These are phyloP conservation scores for Pythium pectinolyticum DNA, from an alignment of 352 stramenopile genomes.

Conservation along the genomic window DNA sequence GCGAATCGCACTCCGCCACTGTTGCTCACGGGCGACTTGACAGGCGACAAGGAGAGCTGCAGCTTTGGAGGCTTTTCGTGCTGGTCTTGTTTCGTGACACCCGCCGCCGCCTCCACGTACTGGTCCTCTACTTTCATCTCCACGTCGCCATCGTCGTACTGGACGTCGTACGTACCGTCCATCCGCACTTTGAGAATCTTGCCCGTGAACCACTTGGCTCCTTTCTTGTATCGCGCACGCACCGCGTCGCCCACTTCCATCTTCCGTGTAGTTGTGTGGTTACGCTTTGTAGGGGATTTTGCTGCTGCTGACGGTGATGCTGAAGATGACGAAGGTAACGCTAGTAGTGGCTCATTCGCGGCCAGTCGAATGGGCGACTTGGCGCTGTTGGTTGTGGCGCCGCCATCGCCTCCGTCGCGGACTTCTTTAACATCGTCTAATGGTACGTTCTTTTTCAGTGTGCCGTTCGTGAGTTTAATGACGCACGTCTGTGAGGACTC, in stretches of 20 bases:
- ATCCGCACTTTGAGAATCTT: slow-evolving; percentile 48
- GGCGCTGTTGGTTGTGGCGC: not conserved
- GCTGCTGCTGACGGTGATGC: not conserved
- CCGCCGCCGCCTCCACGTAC: slow-evolving; percentile 9
- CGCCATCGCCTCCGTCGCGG: slow-evolving; percentile 27
- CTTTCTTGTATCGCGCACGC: slow-evolving; percentile 49
- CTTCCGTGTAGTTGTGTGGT: not conserved
- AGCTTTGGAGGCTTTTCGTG: slow-evolving; percentile 10
- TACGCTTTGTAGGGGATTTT: not conserved
- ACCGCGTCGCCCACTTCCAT: slow-evolving; percentile 35
- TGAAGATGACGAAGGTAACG: slow-evolving; percentile 16
- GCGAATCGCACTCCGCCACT: slow-evolving; percentile 2
- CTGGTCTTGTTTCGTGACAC: too few relatives aligned
- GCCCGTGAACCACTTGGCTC: slow-evolving; percentile 48
- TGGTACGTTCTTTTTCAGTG: slow-evolving; percentile 67
- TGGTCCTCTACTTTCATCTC: slow-evolving; percentile 34
- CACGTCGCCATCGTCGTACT: slow-evolving; percentile 70
- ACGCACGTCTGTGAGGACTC: slow-evolving; percentile 61
- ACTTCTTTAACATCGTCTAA: slow-evolving; percentile 59
- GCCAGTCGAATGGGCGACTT: slow-evolving; percentile 53
- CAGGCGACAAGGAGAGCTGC: slow-evolving; percentile 23
- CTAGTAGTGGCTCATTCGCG: slow-evolving; percentile 4
- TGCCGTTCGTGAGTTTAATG: slow-evolving; percentile 58
- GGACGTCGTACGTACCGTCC: slow-evolving; percentile 73
- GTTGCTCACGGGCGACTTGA: slow-evolving; percentile 17